Evolutionary conservation across 2,329 filamentous ascomycete species (phyloP), one percentile per base, ranked within the genome.

Genomic region (Zymoseptoria pseudotritici): DNA sequence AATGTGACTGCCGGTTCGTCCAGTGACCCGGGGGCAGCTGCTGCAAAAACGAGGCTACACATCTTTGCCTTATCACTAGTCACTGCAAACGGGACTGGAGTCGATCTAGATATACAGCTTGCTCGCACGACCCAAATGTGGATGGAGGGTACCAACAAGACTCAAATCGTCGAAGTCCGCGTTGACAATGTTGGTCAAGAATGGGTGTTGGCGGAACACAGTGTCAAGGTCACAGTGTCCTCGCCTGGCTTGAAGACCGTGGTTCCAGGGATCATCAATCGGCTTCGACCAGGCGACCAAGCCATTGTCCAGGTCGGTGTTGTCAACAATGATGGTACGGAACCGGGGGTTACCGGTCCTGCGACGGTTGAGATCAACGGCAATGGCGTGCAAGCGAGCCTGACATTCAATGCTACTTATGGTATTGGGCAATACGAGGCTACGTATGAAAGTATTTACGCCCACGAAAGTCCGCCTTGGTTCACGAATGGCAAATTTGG

Each of bases 401-500:
- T 72, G n/a, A 63, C 63, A 0, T 75, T 76, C 62, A 66, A 74
- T 10, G 75, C 69, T 21, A 72, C 67, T 7, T 77, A 70, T 58
- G 73, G 72, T 7, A 75, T 74, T 17, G 59, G 62, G 5, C 50
- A 60, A 2, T 74, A 74, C 58, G 67, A 75, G 52, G 61, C 72
- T 11, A 73, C 70, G 3, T 75, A 71, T 55, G 72, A 74, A n/a
- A 75, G 72, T 2, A 68, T 76, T 19, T 76, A 76, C 55, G 66
- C 69, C 53, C 76, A 78, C 55, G 77, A 79, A 66, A 76, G 76
- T 13, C 81, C 82, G 0, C 72, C 76, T 4, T 85, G 83, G 82
- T 85, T 78, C 63, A 75, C 81, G 57, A 74, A 78, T 50, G 79
- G 75, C 21, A 85, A 86, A 59, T 85, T 76, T 61, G 83, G 83